phyloP scores from a whole-genome alignment of 2,329 filamentous ascomycete genomes.

The Xylariaceae sp. region DNA sequence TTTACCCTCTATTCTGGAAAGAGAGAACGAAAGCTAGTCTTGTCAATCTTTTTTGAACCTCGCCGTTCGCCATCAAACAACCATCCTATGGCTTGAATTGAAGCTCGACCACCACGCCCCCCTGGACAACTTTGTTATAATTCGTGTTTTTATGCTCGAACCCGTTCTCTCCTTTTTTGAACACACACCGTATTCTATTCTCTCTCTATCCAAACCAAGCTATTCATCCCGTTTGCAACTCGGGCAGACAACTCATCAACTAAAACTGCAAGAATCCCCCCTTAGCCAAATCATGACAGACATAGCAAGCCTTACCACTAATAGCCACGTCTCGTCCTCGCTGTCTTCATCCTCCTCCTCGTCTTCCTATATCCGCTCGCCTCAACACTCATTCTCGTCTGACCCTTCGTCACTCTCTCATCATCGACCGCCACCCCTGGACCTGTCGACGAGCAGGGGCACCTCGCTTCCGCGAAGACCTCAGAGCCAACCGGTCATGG shows the following conservation, averaged over 20 bases:
- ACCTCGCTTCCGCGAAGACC: constrained; percentile 20
- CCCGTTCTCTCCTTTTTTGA: constrained; percentile 13
- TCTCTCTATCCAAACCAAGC: constrained; percentile 3
- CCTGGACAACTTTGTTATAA: constrained; percentile 21
- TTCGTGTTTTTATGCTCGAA: constrained; percentile 13
- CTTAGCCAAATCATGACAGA: constrained; percentile 24
- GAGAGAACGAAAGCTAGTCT: not conserved
- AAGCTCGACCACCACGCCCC: constrained; percentile 11
- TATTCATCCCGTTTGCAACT: constrained; percentile 22
- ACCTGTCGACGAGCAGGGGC: constrained; percentile 5
- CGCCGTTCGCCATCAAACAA: not conserved
- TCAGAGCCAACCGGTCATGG: constrained; percentile 26
- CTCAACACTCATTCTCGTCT: constrained; percentile 14
- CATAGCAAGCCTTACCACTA: constrained; percentile 20
- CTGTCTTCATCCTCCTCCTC: constrained; percentile 18
- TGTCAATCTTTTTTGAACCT: too few species aligned
- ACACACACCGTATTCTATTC: constrained; percentile 7
- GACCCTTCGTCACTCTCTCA: constrained; percentile 11
- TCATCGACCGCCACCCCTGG: constrained; percentile 14
- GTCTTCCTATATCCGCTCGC: constrained; percentile 17
- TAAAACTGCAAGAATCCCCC: constrained; percentile 1
- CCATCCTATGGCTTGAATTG: constrained; percentile 21
- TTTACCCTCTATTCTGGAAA: constrained; percentile 5
- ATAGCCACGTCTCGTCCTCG: constrained; percentile 20
- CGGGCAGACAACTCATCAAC: constrained; percentile 1